Percentiles rank a stretch among this genome's conserved stretches.
phyloP scores from a whole-genome alignment of 2,329 filamentous ascomycete genomes.

The Aspergillus sp. region DNA sequence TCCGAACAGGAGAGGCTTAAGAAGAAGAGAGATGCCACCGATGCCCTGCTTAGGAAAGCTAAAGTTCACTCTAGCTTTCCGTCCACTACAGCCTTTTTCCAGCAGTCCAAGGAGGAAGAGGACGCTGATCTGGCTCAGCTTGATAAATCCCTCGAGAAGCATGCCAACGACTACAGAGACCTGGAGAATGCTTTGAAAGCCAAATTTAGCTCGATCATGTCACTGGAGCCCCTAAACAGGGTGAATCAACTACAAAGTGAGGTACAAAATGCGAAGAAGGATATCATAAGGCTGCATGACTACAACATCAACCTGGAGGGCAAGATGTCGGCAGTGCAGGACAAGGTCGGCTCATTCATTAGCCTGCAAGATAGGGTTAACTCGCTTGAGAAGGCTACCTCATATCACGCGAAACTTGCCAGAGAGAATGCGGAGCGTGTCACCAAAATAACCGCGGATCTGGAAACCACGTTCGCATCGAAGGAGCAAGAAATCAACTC shows the following conservation, averaged over 20 bases:
- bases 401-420: not conserved
- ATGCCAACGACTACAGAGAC: conserved; percentile 19
- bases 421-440: not conserved
- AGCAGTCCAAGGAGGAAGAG: conserved; percentile 23
- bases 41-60: conserved; percentile 38
- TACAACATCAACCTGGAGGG: conserved; percentile 1
- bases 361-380: conserved; percentile 3
- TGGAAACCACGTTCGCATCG: conserved; percentile 3
- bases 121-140: conserved; percentile 23
- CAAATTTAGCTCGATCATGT: conserved; percentile 12
- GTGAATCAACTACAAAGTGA: conserved; percentile 23
- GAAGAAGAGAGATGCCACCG: conserved; percentile 36
- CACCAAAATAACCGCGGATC: not conserved
- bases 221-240: conserved; percentile 8
- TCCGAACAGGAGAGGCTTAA: conserved; percentile 30
- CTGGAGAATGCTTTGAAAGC: conserved; percentile 18
- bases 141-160: conserved; percentile 22
- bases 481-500: conserved; percentile 2
- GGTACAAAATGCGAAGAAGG: conserved; percentile 5
- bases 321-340: conserved; percentile 9
- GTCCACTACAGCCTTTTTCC: conserved; percentile 25
- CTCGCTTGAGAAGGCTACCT: conserved; percentile 1
- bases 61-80: conserved; percentile 25
- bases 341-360: not conserved
- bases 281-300: not conserved